Base-by-base conservation (phyloP, 2,329 filamentous ascomycete genomes). In the Pseudogymnoascus sp. region DNA sequence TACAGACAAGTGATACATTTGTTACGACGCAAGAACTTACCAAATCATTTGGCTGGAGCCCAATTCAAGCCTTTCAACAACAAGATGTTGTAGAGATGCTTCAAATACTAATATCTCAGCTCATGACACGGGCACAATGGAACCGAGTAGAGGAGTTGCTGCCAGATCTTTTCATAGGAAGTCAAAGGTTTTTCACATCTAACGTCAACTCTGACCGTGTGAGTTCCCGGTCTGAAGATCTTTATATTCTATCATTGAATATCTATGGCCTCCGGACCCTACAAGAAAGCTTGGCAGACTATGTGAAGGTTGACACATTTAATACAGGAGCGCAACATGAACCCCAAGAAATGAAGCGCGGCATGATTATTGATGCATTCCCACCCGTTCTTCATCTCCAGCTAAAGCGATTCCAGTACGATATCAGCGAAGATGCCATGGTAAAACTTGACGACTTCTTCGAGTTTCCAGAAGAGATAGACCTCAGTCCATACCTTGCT, bases 161-260 rank as follows among this genome's bases (percentile, higher is more conserved):
- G 5, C 87, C 92, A 1, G 86, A 90, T 66, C 89, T 99, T 79
- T 97, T 99, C 72, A 92, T 95, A 64, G 95, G 95, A 64, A 97
- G 97, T 77, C 93, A 96, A 76, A 97, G 97, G 79, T 97, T 95
- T 0, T 99, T 97, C 76, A 96, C 99, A 68, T 96, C 91, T 21
- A 97, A 95, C 78, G 97, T 97, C 75, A 95, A 99, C 75, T 95
- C 99, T 66, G 88, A 96, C 71, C 97, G 96, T 78, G 93, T 97
- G 78, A 97, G 92, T 21, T 96, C 92, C 66, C 86, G 93, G 66
- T 86, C 95, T 68, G 95, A 99, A 75, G 95, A 99, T 70, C 99
- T 97, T 75, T 99, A 93, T 95, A 95, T 99, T 74, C 90, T 99
- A 65, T 95, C 99, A 74, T 84, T 99, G 69, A 99, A 97, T 69